Evolutionary conservation across 441 rosid genomes (phyloP).

Genomic region (Brassica hybrid): DNA sequence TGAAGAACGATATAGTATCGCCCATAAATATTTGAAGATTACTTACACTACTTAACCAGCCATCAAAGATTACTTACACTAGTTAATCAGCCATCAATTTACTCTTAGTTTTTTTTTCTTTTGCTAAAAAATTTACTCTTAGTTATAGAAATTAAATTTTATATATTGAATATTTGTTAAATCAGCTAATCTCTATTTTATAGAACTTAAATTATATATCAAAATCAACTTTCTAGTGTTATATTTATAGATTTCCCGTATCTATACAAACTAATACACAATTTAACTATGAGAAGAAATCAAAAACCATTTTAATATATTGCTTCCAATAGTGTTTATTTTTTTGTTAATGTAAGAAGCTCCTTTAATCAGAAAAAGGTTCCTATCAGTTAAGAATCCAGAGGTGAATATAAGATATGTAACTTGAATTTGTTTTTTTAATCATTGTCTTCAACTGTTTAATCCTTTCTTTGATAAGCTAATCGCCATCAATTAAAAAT

Average conservation of each 20-base stretch:
- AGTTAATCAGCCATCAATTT: background rate
- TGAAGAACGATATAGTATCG: background rate
- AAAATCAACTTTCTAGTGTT: background rate
- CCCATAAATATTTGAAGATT: background rate
- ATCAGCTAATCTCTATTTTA: background rate
- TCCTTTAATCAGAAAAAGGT: background rate
- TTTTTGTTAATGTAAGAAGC: background rate
- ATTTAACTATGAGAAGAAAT: background rate
- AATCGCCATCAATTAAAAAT: background rate
- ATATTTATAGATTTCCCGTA: background rate
- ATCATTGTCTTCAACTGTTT: background rate
- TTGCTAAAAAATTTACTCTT: background rate
- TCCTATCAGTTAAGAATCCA: background rate
- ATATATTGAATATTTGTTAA: background rate
- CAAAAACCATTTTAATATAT: background rate
- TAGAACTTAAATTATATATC: background rate
- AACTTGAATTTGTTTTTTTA: background rate
- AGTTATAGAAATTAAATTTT: background rate
- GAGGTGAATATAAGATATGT: background rate
- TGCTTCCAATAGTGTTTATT: background rate
- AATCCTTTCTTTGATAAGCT: constrained; percentile 8
- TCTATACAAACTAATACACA: background rate
- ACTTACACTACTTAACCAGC: background rate
- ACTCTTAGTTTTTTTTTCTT: background rate
- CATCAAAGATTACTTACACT: no score